Conservation (phyloP, 495 filamentous ascomycete species). For the Amphirosellinia nigrospora region DNA sequence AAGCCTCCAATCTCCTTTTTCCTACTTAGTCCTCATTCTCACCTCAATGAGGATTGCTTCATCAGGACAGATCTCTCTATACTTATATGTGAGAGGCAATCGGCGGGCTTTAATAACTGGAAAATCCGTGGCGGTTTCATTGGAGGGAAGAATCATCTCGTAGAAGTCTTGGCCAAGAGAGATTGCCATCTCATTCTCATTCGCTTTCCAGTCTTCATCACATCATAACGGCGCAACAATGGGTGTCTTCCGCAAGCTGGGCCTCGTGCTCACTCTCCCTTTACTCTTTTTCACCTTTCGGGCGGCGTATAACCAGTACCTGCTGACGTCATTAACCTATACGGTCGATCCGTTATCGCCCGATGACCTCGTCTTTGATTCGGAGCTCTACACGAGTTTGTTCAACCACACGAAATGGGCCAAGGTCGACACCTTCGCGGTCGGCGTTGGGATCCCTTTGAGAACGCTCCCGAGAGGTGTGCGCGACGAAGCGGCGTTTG, state of each 20-base stretch:
- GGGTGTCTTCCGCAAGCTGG: constrained; percentile 25
- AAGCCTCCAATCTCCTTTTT: constrained; percentile 11
- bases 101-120: background rate
- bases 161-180: background rate
- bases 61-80: constrained; percentile 24
- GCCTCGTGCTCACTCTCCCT: constrained; percentile 22
- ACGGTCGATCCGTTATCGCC: constrained; percentile 12
- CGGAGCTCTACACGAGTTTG: constrained; percentile 21
- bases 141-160: background rate
- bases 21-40: constrained; percentile 15
- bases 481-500: constrained; percentile 15
- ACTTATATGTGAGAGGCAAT: background rate
- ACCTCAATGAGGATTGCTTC: constrained; percentile 16
- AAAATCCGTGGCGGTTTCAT: background rate
- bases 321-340: constrained; percentile 21
- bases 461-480: background rate
- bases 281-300: constrained; percentile 24
- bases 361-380: constrained; percentile 21
- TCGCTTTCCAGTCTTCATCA: background rate
- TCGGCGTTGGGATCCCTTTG: constrained; percentile 25
- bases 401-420: constrained; percentile 29
- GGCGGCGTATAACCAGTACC: constrained; percentile 22
- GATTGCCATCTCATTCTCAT: constrained; percentile 4
- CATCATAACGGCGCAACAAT: constrained; percentile 15
- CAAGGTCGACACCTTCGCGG: constrained; percentile 23